Evolutionary conservation across 73 alveolate species (phyloP).

Genomic region (Effrenium voratum): DNA sequence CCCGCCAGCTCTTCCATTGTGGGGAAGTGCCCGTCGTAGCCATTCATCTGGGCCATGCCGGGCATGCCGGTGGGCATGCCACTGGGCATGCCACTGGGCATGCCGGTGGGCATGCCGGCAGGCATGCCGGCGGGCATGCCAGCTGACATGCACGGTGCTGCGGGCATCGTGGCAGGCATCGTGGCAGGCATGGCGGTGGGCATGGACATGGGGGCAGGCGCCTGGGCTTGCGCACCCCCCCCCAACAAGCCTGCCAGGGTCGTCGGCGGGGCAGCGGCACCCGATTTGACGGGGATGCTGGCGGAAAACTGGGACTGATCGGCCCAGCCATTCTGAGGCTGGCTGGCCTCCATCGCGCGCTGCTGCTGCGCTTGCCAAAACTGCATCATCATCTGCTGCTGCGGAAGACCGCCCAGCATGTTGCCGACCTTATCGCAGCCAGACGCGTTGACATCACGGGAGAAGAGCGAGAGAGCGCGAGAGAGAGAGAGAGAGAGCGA

Average conservation of each 20-base stretch:
- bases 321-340: neutral
- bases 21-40: neutral
- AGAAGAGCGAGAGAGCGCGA: neutral
- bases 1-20: neutral
- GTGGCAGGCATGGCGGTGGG: no score
- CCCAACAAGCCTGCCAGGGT: conserved; percentile 52
- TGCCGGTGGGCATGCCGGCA: no score
- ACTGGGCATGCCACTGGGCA: no score
- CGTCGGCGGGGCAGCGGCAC: neutral
- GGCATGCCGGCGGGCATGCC: no score
- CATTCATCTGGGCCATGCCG: neutral
- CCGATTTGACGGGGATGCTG: neutral
- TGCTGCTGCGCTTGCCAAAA: conserved; percentile 60
- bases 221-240: neutral
- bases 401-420: conserved; percentile 76
- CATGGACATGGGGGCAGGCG: no score
- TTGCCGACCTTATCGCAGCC: neutral
- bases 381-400: conserved; percentile 76
- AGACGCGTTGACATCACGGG: neutral
- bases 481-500: no score
- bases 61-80: no score
- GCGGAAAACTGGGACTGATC: neutral
- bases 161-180: no score
- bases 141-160: no score
- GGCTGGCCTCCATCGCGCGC: neutral